Conservation (phyloP, 2,329 filamentous ascomycete species). For the Geosmithia putterillii region DNA sequence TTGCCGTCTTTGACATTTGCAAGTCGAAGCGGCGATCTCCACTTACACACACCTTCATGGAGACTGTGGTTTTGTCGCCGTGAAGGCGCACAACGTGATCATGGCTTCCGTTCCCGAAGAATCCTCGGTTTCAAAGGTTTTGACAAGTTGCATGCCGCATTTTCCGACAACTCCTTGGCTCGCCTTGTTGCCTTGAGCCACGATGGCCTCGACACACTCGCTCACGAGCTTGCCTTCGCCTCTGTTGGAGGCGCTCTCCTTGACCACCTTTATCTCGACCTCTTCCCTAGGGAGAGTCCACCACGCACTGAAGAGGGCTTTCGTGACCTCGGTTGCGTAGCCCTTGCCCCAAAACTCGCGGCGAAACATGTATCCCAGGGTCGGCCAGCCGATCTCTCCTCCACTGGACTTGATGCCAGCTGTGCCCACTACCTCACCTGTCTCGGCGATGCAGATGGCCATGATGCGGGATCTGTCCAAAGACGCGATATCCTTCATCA, state of each 20-base stretch:
- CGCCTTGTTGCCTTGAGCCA: slow-evolving; percentile 32
- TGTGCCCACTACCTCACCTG: slow-evolving; percentile 37
- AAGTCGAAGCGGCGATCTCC: background rate
- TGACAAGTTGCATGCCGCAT: slow-evolving; percentile 36
- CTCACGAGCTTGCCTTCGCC: slow-evolving; percentile 14
- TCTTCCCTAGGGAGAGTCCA: slow-evolving; percentile 34
- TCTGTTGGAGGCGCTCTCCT: slow-evolving; percentile 18
- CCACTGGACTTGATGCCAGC: slow-evolving; percentile 27
- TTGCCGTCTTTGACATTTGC: too few relatives aligned
- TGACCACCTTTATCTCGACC: slow-evolving; percentile 26
- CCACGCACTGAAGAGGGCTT: slow-evolving; percentile 31
- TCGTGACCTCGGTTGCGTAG: slow-evolving; percentile 43
- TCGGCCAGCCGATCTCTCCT: slow-evolving; percentile 38
- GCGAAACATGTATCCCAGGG: slow-evolving; percentile 44
- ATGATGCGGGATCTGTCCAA: slow-evolving; percentile 40
- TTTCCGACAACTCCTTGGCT: slow-evolving; percentile 47
- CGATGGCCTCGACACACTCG: slow-evolving; percentile 33
- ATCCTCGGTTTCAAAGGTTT: slow-evolving; percentile 21
- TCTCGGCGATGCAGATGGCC: slow-evolving; percentile 32
- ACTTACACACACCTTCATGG: background rate
- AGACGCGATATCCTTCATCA: slow-evolving; percentile 31
- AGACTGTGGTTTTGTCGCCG: slow-evolving; percentile 3
- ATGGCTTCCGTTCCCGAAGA: slow-evolving; percentile 5
- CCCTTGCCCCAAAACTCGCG: slow-evolving; percentile 42
- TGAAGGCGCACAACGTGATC: slow-evolving; percentile 12